A percentile compares a stretch with the other conserved stretches of the same genome.
These are phyloP conservation scores for Calonectria multiphialidica DNA, from an alignment of 2,329 filamentous ascomycete species.

Conservation along the genomic window DNA sequence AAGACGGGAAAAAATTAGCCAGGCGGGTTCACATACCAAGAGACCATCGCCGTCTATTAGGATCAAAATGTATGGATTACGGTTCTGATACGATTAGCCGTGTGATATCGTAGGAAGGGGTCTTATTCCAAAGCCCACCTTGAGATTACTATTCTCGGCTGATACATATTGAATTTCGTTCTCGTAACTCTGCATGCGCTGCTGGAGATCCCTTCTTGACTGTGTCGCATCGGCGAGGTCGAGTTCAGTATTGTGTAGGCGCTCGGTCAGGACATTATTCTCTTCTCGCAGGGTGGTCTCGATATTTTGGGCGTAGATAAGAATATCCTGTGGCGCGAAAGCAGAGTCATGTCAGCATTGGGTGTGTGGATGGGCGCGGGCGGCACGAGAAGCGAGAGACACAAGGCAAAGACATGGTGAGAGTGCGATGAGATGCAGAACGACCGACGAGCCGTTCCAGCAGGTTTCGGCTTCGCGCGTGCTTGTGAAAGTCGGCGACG, in stretches of 20 bases:
- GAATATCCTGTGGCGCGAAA: constrained; percentile 43
- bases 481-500: neutral
- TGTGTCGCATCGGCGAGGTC: constrained; percentile 64
- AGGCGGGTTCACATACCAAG: constrained; percentile 64
- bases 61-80: constrained; percentile 70
- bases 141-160: constrained; percentile 57
- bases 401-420: neutral
- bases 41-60: constrained; percentile 74
- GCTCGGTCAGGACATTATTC: constrained; percentile 54
- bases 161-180: constrained; percentile 49
- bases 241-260: constrained; percentile 59
- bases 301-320: constrained; percentile 52
- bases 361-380: neutral
- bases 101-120: neutral
- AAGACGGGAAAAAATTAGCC: neutral
- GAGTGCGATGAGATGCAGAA: neutral
- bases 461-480: neutral
- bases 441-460: neutral
- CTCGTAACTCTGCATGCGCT: constrained; percentile 57
- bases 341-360: constrained; percentile 11
- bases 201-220: constrained; percentile 63
- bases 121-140: constrained; percentile 52
- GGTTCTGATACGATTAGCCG: constrained; percentile 53
- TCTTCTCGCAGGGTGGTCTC: constrained; percentile 59
- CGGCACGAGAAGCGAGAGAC: neutral